phyloP scores from a whole-genome alignment of 2,329 filamentous ascomycete genomes.

The Chaetomiaceae sp. region DNA sequence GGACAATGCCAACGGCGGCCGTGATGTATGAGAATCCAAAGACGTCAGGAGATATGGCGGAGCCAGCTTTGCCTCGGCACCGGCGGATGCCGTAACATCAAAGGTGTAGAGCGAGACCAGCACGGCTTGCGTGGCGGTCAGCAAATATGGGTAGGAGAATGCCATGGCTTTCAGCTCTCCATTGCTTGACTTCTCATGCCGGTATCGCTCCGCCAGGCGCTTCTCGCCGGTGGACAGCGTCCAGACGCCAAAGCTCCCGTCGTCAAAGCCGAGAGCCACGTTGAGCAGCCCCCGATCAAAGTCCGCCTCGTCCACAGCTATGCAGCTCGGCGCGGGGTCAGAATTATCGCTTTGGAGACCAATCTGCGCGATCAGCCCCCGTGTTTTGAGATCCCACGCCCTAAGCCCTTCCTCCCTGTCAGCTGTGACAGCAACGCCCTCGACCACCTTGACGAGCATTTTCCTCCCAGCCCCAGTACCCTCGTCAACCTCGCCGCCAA shows the following conservation, averaged over 20 bases:
- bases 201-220: conserved; percentile 48
- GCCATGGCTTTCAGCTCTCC: conserved; percentile 67
- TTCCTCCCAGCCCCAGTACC: conserved; percentile 42
- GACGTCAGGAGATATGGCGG: conserved; percentile 65
- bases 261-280: conserved; percentile 63
- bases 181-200: conserved; percentile 56
- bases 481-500: conserved; percentile 27
- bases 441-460: conserved; percentile 73
- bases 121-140: conserved; percentile 72
- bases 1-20: conserved; percentile 75
- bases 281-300: conserved; percentile 45
- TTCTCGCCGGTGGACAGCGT: conserved; percentile 44
- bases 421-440: conserved; percentile 72
- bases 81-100: conserved; percentile 30
- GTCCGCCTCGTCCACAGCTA: conserved; percentile 58
- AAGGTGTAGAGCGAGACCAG: conserved; percentile 74
- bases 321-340: conserved; percentile 50
- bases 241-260: conserved; percentile 70
- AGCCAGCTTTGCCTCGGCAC: conserved; percentile 20
- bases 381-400: conserved; percentile 70
- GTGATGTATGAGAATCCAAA: conserved; percentile 73
- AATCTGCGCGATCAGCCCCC: conserved; percentile 51
- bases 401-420: conserved; percentile 66
- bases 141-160: conserved; percentile 66
- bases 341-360: conserved; percentile 30